A percentile compares a stretch with the other conserved stretches of the same genome.
Evolutionary conservation across 805 yeast genomes (phyloP).

Genomic region (Lipomyces lipofer): DNA sequence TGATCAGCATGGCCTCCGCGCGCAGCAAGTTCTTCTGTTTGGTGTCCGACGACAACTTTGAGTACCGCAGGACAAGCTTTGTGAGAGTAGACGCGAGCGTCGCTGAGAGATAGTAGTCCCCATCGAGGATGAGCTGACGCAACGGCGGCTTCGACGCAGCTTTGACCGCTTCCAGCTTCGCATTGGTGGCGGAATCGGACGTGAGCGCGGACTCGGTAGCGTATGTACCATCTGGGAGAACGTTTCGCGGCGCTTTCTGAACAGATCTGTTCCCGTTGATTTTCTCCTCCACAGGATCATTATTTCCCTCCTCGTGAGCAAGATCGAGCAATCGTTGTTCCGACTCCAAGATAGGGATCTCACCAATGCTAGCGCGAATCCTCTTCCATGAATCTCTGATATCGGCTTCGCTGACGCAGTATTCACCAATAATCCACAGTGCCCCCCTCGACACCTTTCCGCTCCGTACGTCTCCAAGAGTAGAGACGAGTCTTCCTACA

Average conservation of each 20-base stretch:
- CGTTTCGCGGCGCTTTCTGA: constrained; percentile 63
- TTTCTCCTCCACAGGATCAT: constrained; percentile 36
- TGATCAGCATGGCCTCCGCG: constrained; percentile 90
- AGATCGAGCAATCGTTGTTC: constrained; percentile 53
- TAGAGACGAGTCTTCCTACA: constrained; percentile 58
- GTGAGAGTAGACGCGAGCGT: constrained; percentile 85
- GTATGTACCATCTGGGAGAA: constrained; percentile 98
- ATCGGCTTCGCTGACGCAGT: constrained; percentile 65
- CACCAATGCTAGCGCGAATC: constrained; percentile 81
- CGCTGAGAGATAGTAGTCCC: constrained; percentile 89
- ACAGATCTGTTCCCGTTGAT: constrained; percentile 41
- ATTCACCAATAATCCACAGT: constrained; percentile 95
- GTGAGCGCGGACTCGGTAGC: constrained; percentile 89
- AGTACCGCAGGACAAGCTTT: constrained; percentile 78
- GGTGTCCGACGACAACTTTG: constrained; percentile 52
- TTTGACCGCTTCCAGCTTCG: constrained; percentile 44
- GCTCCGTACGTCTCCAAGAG: constrained; percentile 69
- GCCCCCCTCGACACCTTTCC: constrained; percentile 93
- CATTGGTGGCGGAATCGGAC: constrained; percentile 32
- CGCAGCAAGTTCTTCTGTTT: constrained; percentile 75
- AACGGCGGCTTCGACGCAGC: constrained; percentile 60
- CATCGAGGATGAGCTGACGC: constrained; percentile 76
- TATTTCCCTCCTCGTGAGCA: constrained; percentile 43
- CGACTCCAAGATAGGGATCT: constrained; percentile 80
- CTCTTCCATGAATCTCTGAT: constrained; percentile 85